phyloP scores from a whole-genome alignment of 1,139 yeast genomes.

The Hyphopichia pseudoburtonii region DNA sequence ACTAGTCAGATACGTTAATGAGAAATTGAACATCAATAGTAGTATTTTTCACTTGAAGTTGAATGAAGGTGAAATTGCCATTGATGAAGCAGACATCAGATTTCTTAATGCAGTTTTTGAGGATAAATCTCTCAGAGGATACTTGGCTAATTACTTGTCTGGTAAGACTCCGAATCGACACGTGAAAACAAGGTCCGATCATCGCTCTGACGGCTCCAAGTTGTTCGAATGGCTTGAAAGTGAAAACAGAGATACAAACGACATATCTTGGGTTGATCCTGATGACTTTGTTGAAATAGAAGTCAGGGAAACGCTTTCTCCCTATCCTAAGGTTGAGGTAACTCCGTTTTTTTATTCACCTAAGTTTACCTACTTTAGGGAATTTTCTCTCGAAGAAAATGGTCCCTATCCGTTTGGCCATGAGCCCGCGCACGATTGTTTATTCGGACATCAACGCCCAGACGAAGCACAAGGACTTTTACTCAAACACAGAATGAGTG shows the following conservation, averaged over 20 bases:
- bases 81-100: constrained; percentile 70
- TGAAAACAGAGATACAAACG: constrained; percentile 43
- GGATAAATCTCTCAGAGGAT: constrained; percentile 51
- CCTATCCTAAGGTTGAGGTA: constrained; percentile 57
- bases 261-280: constrained; percentile 72
- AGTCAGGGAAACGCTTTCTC: constrained; percentile 43
- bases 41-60: constrained; percentile 62
- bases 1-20: constrained; percentile 56
- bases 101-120: constrained; percentile 66
- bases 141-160: constrained; percentile 46
- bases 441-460: constrained; percentile 56
- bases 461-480: constrained; percentile 51
- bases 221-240: constrained; percentile 23
- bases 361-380: constrained; percentile 71
- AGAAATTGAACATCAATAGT: constrained; percentile 56
- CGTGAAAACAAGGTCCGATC: too few relatives aligned
- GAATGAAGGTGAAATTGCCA: constrained; percentile 75
- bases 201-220: constrained; percentile 5
- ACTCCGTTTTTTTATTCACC: constrained; percentile 74
- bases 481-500: constrained; percentile 37
- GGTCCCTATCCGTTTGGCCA: constrained; percentile 67
- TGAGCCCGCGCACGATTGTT: constrained; percentile 68
- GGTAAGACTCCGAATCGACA: constrained; percentile 11
- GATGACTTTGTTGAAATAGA: constrained; percentile 81
- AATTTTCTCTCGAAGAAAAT: constrained; percentile 47